Percentiles rank a stretch among this genome's conserved stretches.
Evolutionary conservation across 169 alveolate species (phyloP).

Genomic region (Blepharisma undulans): DNA sequence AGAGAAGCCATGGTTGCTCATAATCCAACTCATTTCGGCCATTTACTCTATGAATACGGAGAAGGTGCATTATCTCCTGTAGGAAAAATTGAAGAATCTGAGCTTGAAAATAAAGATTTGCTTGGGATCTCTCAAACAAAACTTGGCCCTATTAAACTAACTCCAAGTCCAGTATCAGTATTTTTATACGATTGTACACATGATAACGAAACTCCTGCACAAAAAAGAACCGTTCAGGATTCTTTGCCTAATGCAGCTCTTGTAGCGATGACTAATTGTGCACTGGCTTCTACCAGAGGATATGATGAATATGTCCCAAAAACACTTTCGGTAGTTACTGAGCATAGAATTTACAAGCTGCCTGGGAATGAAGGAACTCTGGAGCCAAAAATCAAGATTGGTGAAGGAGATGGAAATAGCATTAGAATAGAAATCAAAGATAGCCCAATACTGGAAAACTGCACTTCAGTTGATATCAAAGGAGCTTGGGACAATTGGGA

Average conservation of each 20-base stretch:
- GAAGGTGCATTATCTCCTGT: neutral
- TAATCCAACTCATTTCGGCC: constrained; percentile 44
- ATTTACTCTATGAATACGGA: constrained; percentile 34
- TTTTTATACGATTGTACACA: constrained; percentile 92
- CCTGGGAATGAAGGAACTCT: constrained; percentile 37
- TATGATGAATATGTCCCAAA: constrained; percentile 87
- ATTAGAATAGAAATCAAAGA: constrained; percentile 41
- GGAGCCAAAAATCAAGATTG: neutral
- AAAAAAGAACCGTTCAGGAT: constrained; percentile 72
- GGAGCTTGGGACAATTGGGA: constrained; percentile 89
- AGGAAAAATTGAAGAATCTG: neutral
- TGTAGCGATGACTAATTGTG: constrained; percentile 78
- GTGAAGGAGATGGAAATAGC: constrained; percentile 5
- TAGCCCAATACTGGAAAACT: neutral
- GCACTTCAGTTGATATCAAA: constrained; percentile 64
- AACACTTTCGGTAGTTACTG: constrained; percentile 87
- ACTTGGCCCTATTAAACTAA: constrained; percentile 26
- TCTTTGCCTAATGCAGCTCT: constrained; percentile 85
- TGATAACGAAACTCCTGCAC: constrained; percentile 88
- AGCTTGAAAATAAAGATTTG: neutral
- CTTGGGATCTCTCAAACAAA: neutral
- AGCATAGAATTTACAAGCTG: constrained; percentile 76
- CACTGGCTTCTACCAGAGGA: constrained; percentile 92
- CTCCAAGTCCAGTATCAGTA: constrained; percentile 73
- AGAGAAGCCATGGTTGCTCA: constrained; percentile 85